phyloP scores from a whole-genome alignment of 2,329 filamentous ascomycete genomes.

The Botrytis byssoidea region DNA sequence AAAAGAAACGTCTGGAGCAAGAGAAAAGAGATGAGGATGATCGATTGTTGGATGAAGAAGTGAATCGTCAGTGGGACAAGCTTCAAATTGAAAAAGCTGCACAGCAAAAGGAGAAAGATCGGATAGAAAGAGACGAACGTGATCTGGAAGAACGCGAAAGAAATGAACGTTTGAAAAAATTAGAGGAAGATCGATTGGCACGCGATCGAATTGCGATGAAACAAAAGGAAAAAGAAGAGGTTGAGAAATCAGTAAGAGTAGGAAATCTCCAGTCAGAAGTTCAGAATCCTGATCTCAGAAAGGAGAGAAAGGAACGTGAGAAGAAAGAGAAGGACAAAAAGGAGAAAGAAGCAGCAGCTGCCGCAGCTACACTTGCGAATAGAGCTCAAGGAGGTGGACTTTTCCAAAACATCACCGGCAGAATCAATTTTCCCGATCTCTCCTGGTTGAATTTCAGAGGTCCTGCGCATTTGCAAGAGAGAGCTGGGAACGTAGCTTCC shows the following conservation, averaged over 20 bases:
- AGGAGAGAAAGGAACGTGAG: not conserved
- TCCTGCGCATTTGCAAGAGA: not conserved
- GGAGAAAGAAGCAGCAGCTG: not conserved
- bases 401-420: not conserved
- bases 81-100: rapidly evolving
- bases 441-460: not conserved
- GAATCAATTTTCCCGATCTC: not conserved
- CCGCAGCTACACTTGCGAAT: not conserved
- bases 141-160: not conserved
- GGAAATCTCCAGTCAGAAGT: not conserved
- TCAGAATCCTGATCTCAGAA: not conserved
- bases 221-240: not conserved
- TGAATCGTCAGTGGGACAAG: not conserved
- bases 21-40: not conserved
- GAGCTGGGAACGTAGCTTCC: not conserved
- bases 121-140: not conserved
- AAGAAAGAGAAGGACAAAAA: not conserved
- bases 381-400: not conserved
- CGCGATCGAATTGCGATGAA: not conserved
- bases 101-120: not conserved
- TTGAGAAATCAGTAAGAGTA: not conserved
- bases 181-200: not conserved
- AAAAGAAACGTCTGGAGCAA: not conserved
- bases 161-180: not conserved
- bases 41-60: not conserved